Conservation (phyloP, 345 rosid genomes). For the Limnanthes douglasii region DNA sequence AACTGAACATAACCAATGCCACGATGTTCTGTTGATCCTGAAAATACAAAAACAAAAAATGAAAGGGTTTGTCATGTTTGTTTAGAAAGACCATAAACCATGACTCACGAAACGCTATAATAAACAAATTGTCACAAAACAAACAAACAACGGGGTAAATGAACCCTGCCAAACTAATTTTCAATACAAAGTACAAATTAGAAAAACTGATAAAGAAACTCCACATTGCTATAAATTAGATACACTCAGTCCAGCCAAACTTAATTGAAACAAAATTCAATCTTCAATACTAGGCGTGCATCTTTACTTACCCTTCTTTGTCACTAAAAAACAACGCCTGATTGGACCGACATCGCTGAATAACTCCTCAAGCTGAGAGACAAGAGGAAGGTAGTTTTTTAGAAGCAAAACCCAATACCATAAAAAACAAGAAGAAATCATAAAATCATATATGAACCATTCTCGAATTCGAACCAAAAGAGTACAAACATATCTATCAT, state of each 20-base stretch:
- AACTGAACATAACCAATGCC: conserved; percentile 71
- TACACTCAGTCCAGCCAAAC: too few species aligned
- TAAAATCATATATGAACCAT: too few species aligned
- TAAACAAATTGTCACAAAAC: too few species aligned
- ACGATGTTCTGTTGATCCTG: conserved; percentile 75
- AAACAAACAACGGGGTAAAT: too few species aligned
- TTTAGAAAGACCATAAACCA: neutral
- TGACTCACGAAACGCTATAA: neutral
- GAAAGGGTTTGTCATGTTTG: neutral
- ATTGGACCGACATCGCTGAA: conserved; percentile 90
- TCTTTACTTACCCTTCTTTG: conserved; percentile 45
- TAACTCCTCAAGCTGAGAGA: conserved; percentile 74
- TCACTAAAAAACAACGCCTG: conserved; percentile 78
- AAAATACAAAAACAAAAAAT: conserved; percentile 3
- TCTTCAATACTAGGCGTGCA: neutral
- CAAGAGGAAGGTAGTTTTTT: neutral
- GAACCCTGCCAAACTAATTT: too few species aligned
- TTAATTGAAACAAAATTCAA: neutral
- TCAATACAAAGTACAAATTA: too few species aligned
- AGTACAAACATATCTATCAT: too few species aligned
- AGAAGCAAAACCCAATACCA: neutral
- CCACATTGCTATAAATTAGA: too few species aligned
- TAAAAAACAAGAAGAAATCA: neutral
- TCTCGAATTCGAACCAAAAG: too few species aligned
- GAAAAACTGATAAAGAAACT: too few species aligned